Conservation (phyloP, 2,329 filamentous ascomycete species). For the Graphium sp. region DNA sequence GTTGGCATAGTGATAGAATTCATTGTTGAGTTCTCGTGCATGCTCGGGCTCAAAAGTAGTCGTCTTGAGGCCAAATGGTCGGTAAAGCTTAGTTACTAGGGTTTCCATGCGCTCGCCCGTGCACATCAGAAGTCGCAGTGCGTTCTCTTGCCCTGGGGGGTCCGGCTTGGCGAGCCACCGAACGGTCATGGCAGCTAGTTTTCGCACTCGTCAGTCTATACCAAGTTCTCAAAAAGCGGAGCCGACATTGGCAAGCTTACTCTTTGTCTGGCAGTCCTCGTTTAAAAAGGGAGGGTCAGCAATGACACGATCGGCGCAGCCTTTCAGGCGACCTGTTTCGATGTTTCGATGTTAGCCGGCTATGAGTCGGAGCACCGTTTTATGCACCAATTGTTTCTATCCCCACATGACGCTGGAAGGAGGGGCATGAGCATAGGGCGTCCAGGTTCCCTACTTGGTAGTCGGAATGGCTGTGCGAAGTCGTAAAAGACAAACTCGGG, state of each 20-base stretch:
- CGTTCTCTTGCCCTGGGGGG: slow-evolving; percentile 8
- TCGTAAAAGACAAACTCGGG: slow-evolving; percentile 62
- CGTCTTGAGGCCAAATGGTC: slow-evolving; percentile 39
- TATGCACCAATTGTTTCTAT: not conserved
- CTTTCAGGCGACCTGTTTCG: slow-evolving; percentile 36
- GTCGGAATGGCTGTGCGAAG: slow-evolving; percentile 48
- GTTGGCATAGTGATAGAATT: slow-evolving; percentile 67
- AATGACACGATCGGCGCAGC: slow-evolving; percentile 50
- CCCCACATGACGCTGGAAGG: not conserved
- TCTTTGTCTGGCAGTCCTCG: slow-evolving; percentile 66
- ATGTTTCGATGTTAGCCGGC: no score
- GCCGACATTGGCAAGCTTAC: slow-evolving; percentile 18
- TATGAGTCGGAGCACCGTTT: no score
- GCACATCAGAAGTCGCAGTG: slow-evolving; percentile 42
- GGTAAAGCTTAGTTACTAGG: slow-evolving; percentile 51
- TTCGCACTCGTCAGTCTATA: not conserved
- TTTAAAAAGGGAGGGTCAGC: slow-evolving; percentile 67
- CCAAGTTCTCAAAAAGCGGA: not conserved
- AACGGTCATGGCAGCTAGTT: slow-evolving; percentile 51
- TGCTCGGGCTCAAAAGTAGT: slow-evolving; percentile 56
- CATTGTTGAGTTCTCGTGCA: slow-evolving; percentile 59
- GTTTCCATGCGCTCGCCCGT: slow-evolving; percentile 63
- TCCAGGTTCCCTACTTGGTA: slow-evolving; percentile 36
- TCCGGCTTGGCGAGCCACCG: slow-evolving; percentile 47
- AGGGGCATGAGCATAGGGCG: not conserved